Evolutionary conservation across 148 eudicot species (phyloP), one percentile per base, ranked within the genome.

Genomic region (Limonium bicolor): DNA sequence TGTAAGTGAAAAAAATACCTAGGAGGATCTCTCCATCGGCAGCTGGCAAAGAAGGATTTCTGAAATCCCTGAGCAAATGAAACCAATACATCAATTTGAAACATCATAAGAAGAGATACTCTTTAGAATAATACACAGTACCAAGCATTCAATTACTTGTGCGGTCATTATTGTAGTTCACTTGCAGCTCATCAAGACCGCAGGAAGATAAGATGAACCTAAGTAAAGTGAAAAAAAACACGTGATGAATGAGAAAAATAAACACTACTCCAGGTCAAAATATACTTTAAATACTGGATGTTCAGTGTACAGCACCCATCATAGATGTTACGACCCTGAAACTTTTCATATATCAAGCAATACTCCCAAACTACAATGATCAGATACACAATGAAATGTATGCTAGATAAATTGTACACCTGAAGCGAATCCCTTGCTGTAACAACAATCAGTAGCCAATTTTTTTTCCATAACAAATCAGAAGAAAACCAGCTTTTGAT

Each of bases 271-370:
- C 36, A 36, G 23, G 13, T 31, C 20, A 5, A 51, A 48, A 41
- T 81, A 51, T 72, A 86, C 96, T 78, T 86, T 7, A 94, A 86
- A 59, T 53, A 86, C 63, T 86, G 96, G 51, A 86, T 82, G 60
- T 86, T 94, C 50, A 86, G 72, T 74, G 78, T 88, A 52, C 96
- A 86, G 72, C 96, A 86, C 41, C 96, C 96, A 67, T 86, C 96
- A 56, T 86, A 87, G 20, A 87, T 82, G 67, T 82, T 87, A 16
- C 96, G 85, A 6, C 94, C 86, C 94, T 87, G 53, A 27, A 50
- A 34, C n/a, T 20, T 7, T 24, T 25, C 11, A 11, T 7, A 50
- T 16, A 37, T 4, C 22, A 9, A 36, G 27, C 27, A 6, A 13
- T 36, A 23, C 7, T 32, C 6, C n/a, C 42, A 50, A 11, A 18